Conservation (phyloP, 2,329 filamentous ascomycete species). For the Taxawa tesnikishii region DNA sequence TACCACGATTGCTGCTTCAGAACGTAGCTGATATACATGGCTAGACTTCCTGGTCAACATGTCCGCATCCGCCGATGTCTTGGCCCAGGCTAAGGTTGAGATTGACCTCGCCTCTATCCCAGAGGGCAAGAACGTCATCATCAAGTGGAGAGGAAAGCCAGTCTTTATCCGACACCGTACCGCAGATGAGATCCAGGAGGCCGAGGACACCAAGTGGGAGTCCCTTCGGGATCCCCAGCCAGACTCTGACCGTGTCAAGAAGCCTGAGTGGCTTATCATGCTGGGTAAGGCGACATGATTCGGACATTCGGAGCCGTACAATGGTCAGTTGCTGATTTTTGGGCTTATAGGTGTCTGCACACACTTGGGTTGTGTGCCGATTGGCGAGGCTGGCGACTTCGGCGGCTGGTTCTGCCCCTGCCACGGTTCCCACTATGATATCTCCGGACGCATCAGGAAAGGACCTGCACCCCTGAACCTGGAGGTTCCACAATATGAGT, state of each 20-base stretch:
- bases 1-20: slow-evolving; percentile 10
- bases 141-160: slow-evolving; percentile 99
- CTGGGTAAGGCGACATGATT: slow-evolving; percentile 73
- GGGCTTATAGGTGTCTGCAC: slow-evolving; percentile 89
- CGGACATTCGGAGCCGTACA: too few relatives aligned
- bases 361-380: slow-evolving; percentile 96
- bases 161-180: slow-evolving; percentile 99
- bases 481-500: slow-evolving; percentile 85
- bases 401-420: slow-evolving; percentile 99
- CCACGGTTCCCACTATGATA: slow-evolving; percentile 99
- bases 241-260: slow-evolving; percentile 89
- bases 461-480: slow-evolving; percentile 95
- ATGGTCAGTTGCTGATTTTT: too few relatives aligned
- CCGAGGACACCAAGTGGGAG: slow-evolving; percentile 75
- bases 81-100: slow-evolving; percentile 99
- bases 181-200: slow-evolving; percentile 81
- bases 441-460: slow-evolving; percentile 95
- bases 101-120: slow-evolving; percentile 85
- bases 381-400: slow-evolving; percentile 94
- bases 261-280: slow-evolving; percentile 99
- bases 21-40: not conserved
- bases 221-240: slow-evolving; percentile 80
- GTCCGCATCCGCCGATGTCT: slow-evolving; percentile 94
- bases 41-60: slow-evolving; percentile 99
- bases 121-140: slow-evolving; percentile 99